phyloP scores from a whole-genome alignment of 2,329 filamentous ascomycete genomes.

The Cytospora piceae region DNA sequence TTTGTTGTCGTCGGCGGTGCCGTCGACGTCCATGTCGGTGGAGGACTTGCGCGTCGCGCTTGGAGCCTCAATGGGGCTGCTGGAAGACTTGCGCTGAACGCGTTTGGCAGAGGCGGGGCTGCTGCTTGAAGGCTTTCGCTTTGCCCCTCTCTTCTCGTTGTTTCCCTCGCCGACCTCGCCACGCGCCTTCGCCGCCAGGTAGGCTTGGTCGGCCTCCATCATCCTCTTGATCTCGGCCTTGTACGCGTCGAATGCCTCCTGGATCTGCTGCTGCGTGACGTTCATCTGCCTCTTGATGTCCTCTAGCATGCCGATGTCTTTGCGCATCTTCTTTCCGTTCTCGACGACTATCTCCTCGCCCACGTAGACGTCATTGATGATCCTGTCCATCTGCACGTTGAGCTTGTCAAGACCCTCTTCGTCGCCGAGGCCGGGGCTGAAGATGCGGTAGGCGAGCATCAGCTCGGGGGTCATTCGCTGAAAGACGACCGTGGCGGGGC shows the following conservation, averaged over 20 bases:
- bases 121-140: neutral
- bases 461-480: conserved; percentile 12
- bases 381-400: neutral
- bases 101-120: neutral
- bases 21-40: neutral
- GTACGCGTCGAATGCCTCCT: conserved; percentile 3
- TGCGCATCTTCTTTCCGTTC: neutral
- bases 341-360: neutral
- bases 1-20: neutral
- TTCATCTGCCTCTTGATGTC: neutral
- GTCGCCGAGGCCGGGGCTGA: conserved; percentile 12
- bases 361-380: neutral
- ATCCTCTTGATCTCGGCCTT: conserved; percentile 20
- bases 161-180: neutral
- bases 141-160: neutral
- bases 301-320: neutral
- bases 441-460: conserved; percentile 24
- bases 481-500: conserved; percentile 2
- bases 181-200: neutral
- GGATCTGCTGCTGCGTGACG: neutral
- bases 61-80: neutral
- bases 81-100: neutral
- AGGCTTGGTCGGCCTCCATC: neutral
- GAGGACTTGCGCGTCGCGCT: neutral
- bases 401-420: neutral